phyloP scores from a whole-genome alignment of 345 rosid genomes.

The Gossypium mustelinum region DNA sequence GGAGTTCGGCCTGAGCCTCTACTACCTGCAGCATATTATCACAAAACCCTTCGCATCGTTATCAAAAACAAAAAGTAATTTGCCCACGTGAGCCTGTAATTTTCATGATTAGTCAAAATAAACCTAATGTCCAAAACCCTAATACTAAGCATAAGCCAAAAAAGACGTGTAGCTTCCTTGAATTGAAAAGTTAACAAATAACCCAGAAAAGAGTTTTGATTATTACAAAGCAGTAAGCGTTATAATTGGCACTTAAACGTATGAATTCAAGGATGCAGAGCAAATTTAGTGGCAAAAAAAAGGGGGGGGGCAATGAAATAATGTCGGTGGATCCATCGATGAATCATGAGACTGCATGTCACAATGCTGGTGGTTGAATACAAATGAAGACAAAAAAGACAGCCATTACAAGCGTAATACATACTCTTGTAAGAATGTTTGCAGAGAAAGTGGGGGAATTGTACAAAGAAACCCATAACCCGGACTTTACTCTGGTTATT shows the following conservation, averaged over 20 bases:
- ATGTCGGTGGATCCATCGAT: constrained; percentile 31
- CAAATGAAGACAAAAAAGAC: constrained; percentile 3
- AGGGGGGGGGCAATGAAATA: not conserved
- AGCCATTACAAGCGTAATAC: constrained; percentile 16
- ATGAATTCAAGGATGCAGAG: not conserved
- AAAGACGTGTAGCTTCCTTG: too few species aligned
- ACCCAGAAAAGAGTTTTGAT: too few species aligned
- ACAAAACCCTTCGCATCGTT: not conserved
- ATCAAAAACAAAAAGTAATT: not conserved
- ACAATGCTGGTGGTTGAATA: constrained; percentile 15
- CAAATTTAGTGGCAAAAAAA: not conserved
- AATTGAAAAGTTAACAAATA: too few species aligned
- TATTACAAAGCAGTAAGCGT: too few species aligned
- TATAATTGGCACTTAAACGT: not conserved
- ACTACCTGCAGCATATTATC: constrained; percentile 46
- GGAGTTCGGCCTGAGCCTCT: constrained; percentile 92
- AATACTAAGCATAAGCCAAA: not conserved
- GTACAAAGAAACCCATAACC: not conserved
- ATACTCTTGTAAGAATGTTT: constrained; percentile 37
- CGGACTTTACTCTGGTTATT: not conserved
- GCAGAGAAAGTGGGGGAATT: constrained; percentile 6
- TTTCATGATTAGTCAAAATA: not conserved
- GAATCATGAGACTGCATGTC: constrained; percentile 10
- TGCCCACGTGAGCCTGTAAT: not conserved
- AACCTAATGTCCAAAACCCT: not conserved